Evolutionary conservation across 129 eudicot genomes (phyloP), one percentile per base, ranked within the genome.

Genomic region (Chrysanthemum seticuspe): DNA sequence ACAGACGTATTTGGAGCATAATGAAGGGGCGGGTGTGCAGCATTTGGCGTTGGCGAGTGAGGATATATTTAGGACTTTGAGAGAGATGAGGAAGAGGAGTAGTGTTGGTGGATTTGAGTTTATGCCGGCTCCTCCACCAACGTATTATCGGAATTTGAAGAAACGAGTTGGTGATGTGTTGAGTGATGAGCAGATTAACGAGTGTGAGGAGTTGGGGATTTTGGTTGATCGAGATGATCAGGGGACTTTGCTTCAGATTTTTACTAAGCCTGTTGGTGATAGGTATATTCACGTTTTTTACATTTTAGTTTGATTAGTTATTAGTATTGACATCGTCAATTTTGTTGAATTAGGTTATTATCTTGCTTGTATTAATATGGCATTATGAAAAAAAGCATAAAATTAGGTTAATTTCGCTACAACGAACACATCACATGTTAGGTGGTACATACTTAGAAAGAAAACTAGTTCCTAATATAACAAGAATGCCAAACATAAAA

Each of bases 191-290:
- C 97, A 95, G 83, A 90, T 95, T 67, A 80, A 84, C 73, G 97
- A 86, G 81, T 95, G 99, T 75, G 96, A 95, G 48, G 89, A 88
- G 65, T 77, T 95, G 81, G 99, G 99, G 82, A 91, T 95, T 44
- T 77, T 95, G 88, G 96, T 90, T 34, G 99, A 95, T 76, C 86
- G 79, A 67, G 99, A 95, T 85, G 97, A 95, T 86, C 97, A 95
- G 79, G 99, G 99, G 44, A 90, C 97, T 69, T 71, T 95, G 82
- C 94, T 95, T 63, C 99, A 95, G 80, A 95, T 90, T 60, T 90
- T 95, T 73, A 95, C 97, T 80, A 90, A 90, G 76, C 99, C 99
- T 40, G 85, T 95, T 10, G 99, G 99, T 15, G 99, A 95, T 62
- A 90, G 99, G 99, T 95, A 83, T 70, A 52, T 31, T 6, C 10